Evolutionary conservation across 2,329 filamentous ascomycete species (phyloP).

Genomic region (Endothia cerciana): DNA sequence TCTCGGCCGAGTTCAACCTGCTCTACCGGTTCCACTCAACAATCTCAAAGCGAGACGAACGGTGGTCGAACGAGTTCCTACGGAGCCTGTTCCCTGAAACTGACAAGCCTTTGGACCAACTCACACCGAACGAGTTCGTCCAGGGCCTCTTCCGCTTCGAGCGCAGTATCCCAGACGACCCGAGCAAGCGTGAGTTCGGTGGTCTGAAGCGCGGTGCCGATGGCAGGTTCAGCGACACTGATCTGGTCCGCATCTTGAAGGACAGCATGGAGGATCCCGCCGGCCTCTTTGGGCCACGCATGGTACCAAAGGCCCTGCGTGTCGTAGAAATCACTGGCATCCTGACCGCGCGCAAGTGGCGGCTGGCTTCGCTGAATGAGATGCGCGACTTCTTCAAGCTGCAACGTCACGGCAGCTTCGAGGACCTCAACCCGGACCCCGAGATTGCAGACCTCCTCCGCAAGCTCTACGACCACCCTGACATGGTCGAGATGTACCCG

Average conservation of each 20-base stretch:
- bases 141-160: constrained; percentile 45
- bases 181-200: constrained; percentile 52
- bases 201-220: constrained; percentile 51
- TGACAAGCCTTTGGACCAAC: constrained; percentile 35
- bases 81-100: constrained; percentile 43
- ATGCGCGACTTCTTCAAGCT: constrained; percentile 67
- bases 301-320: constrained; percentile 61
- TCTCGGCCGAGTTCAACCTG: constrained; percentile 70
- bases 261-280: constrained; percentile 63
- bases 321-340: constrained; percentile 67
- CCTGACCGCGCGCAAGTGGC: constrained; percentile 64
- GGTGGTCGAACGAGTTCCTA: constrained; percentile 61
- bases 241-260: constrained; percentile 59
- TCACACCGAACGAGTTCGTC: constrained; percentile 45
- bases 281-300: constrained; percentile 61
- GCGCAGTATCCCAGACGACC: constrained; percentile 45
- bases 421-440: constrained; percentile 60
- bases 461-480: constrained; percentile 64
- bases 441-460: constrained; percentile 60
- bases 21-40: constrained; percentile 68
- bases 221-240: constrained; percentile 59
- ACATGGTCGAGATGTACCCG: constrained; percentile 71
- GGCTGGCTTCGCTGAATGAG: constrained; percentile 65
- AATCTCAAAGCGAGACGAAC: constrained; percentile 63
- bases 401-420: constrained; percentile 58